Evolutionary conservation across 768 basidiomycete species (phyloP), one percentile per base, ranked within the genome.

Genomic region (Grammothele lineata): DNA sequence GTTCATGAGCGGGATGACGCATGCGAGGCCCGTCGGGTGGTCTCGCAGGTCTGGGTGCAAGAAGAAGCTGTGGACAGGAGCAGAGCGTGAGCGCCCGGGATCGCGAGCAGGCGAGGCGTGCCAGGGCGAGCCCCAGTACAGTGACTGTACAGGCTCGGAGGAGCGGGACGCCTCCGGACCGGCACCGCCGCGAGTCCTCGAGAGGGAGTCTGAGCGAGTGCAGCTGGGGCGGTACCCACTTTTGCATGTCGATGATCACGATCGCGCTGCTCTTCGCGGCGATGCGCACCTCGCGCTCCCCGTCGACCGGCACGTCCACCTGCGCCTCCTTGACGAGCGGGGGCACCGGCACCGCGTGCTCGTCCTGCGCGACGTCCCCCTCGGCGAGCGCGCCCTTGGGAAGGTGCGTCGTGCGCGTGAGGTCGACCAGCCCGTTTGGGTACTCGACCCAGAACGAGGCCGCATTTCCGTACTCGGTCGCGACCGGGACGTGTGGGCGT

Each of bases 201-300:
- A 7, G 27, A n/a, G n/a, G n/a, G n/a, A n/a, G 27, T 30, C 27
- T 14, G 27, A 30, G 8, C 27, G 27, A 30, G 27, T 30, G 8
- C 27, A 27, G 30, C 19, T n/a, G n/a, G n/a, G n/a, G n/a, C n/a
- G 27, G 15, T 12, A 52, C 71, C 49, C 57, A 83, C 83, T 85
- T 86, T 60, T 85, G 84, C 85, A 86, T 85, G 57, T 85, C 84
- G 41, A 85, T 73, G 17, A 85, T 69, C n/a, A 84, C 75, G 44
- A 78, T 62, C 9, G 82, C 83, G 15, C 72, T 76, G 39, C 68
- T 62, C 24, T 71, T 63, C 26, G 68, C 71, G 54, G 77, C 69
- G 22, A 83, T 64, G 40, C 82, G 68, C 38, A 84, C 62, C 17
- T 63, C 67, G 19, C 80, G 70, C 18, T 72, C 70, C 15, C 76